Evolutionary conservation across 495 filamentous ascomycete genomes (phyloP).

Genomic region (Recurvomyces mirabilis): DNA sequence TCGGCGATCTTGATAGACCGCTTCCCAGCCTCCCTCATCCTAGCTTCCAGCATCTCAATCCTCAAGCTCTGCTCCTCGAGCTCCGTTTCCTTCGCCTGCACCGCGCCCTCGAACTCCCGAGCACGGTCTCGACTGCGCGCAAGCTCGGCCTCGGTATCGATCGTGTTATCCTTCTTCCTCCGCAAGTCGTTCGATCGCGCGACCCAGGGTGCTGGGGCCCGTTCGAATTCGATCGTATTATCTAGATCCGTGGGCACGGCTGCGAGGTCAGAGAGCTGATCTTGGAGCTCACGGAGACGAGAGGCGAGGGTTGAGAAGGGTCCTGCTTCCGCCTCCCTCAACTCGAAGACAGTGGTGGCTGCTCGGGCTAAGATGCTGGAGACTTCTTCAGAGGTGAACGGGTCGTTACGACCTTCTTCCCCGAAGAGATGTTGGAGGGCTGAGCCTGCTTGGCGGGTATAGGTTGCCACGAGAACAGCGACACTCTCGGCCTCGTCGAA

Average conservation of each 20-base stretch:
- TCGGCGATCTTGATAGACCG: conserved; percentile 52
- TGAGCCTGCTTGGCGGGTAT: conserved; percentile 55
- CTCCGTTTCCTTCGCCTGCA: conserved; percentile 30
- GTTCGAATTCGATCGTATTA: conserved; percentile 77
- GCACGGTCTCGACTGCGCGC: conserved; percentile 45
- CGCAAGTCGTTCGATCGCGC: conserved; percentile 68
- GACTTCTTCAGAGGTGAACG: conserved; percentile 55
- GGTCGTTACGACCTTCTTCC: conserved; percentile 61
- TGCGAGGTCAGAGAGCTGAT: conserved; percentile 59
- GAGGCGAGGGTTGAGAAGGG: conserved; percentile 57
- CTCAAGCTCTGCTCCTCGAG: conserved; percentile 71
- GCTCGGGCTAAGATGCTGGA: conserved; percentile 49
- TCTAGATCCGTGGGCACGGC: conserved; percentile 61
- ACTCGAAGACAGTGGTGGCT: conserved; percentile 36
- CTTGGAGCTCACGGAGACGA: conserved; percentile 53
- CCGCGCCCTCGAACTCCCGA: conserved; percentile 38
- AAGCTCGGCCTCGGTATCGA: conserved; percentile 55
- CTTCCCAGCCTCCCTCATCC: conserved; percentile 67
- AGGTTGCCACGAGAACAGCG: conserved; percentile 54
- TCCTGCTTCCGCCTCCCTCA: conserved; percentile 40
- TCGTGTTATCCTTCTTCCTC: conserved; percentile 60
- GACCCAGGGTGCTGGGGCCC: conserved; percentile 66
- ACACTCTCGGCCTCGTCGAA: conserved; percentile 53
- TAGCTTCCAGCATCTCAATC: conserved; percentile 78
- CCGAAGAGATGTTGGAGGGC: conserved; percentile 52